phyloP scores from a whole-genome alignment of 305 asterid genomes.

The Withania somnifera region DNA sequence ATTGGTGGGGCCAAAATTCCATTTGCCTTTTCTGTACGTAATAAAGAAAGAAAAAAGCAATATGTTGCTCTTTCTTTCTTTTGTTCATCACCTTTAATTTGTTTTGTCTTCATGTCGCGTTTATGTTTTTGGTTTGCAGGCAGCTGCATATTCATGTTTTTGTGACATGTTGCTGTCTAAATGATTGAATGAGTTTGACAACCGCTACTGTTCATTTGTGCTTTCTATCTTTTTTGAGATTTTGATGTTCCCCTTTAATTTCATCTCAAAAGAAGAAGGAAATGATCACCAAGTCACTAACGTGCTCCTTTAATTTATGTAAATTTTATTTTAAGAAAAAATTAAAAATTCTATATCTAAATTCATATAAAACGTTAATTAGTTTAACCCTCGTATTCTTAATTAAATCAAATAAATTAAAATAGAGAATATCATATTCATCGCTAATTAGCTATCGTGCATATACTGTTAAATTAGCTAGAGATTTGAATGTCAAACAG shows the following conservation, averaged over 20 bases:
- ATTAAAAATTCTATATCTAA: too few relatives aligned
- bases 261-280: neutral
- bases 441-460: too few relatives aligned
- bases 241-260: neutral
- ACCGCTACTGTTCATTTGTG: neutral
- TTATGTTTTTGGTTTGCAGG: neutral
- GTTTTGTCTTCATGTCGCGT: neutral
- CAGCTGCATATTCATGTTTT: neutral
- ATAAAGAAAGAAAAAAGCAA: conserved; percentile 5
- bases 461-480: too few relatives aligned
- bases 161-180: neutral
- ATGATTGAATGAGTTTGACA: neutral
- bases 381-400: too few relatives aligned
- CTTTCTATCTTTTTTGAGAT: neutral
- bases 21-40: neutral
- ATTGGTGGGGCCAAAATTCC: neutral
- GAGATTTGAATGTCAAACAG: too few relatives aligned
- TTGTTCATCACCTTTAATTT: neutral
- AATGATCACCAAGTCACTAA: neutral
- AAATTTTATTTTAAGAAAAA: too few relatives aligned
- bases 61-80: neutral
- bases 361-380: too few relatives aligned
- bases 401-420: too few relatives aligned
- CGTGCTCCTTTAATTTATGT: neutral
- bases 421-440: too few relatives aligned